A percentile compares a stretch with the other conserved stretches of the same genome.
phyloP scores from a whole-genome alignment of 1,284 basidiomycete species.

The Microbotryum violaceum region DNA sequence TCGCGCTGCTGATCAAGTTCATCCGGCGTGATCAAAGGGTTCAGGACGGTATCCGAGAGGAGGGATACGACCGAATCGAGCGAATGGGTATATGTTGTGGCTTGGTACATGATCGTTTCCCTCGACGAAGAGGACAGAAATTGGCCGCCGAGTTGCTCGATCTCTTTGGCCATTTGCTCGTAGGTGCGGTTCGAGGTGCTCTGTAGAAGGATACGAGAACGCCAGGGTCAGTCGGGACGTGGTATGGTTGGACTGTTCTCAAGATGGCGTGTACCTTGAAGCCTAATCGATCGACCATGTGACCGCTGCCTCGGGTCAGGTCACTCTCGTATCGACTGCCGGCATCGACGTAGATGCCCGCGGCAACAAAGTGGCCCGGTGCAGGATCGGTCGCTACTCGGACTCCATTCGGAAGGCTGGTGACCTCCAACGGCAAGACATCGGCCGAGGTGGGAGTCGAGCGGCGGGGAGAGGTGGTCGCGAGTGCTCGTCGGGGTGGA shows the following conservation, averaged over 20 bases:
- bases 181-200: constrained; percentile 47
- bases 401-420: constrained; percentile 84
- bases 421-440: constrained; percentile 44
- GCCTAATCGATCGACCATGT: constrained; percentile 89
- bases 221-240: constrained; percentile 3
- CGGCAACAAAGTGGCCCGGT: constrained; percentile 88
- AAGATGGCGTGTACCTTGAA: constrained; percentile 63
- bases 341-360: constrained; percentile 89
- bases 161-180: constrained; percentile 70
- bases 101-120: constrained; percentile 97
- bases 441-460: constrained; percentile 28
- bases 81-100: constrained; percentile 80
- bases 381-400: constrained; percentile 84
- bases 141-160: constrained; percentile 83
- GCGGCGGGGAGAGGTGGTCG: neutral
- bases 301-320: constrained; percentile 70
- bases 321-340: constrained; percentile 84
- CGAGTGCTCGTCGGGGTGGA: neutral
- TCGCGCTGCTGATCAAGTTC: constrained; percentile 79
- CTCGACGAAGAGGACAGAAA: constrained; percentile 85
- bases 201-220: constrained; percentile 56
- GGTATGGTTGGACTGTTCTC: no score
- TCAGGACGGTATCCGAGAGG: constrained; percentile 81
- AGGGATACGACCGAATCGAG: constrained; percentile 76
- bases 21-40: constrained; percentile 65